Percentiles rank a stretch among this genome's conserved stretches.
Evolutionary conservation across 2,329 filamentous ascomycete genomes (phyloP).

Genomic region (Rhynchosporium agropyri): DNA sequence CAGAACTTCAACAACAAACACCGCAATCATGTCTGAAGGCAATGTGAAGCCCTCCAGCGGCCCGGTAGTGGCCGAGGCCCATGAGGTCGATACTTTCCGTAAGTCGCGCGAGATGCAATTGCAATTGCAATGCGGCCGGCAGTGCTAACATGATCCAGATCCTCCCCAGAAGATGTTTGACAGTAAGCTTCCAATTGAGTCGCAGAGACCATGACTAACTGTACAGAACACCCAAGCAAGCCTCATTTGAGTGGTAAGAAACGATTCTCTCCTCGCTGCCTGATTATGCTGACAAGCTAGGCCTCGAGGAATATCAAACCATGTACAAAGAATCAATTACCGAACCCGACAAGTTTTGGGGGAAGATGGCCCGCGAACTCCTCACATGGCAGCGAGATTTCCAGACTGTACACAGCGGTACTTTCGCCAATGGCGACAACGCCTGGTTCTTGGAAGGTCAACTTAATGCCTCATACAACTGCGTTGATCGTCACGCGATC

Average conservation of each 20-base stretch:
- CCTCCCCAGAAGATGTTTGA: constrained; percentile 68
- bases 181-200: constrained; percentile 52
- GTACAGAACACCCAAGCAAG: constrained; percentile 67
- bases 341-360: constrained; percentile 90
- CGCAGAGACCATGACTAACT: constrained; percentile 35
- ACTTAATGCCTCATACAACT: constrained; percentile 96
- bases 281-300: constrained; percentile 44
- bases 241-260: constrained; percentile 66
- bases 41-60: constrained; percentile 46
- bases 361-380: constrained; percentile 78
- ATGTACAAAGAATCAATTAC: constrained; percentile 85
- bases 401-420: constrained; percentile 80
- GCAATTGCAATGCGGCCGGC: constrained; percentile 14
- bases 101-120: constrained; percentile 42
- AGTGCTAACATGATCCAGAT: constrained; percentile 48
- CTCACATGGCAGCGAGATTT: constrained; percentile 92
- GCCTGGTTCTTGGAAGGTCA: constrained; percentile 95
- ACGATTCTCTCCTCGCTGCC: constrained; percentile 1
- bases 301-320: constrained; percentile 66
- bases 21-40: constrained; percentile 49
- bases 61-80: constrained; percentile 73
- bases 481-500: constrained; percentile 94
- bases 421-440: constrained; percentile 76
- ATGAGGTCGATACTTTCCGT: constrained; percentile 75
- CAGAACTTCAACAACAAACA: constrained; percentile 12